Evolutionary conservation across 352 stramenopile species (phyloP).

Genomic region (Phytophthora quininea): DNA sequence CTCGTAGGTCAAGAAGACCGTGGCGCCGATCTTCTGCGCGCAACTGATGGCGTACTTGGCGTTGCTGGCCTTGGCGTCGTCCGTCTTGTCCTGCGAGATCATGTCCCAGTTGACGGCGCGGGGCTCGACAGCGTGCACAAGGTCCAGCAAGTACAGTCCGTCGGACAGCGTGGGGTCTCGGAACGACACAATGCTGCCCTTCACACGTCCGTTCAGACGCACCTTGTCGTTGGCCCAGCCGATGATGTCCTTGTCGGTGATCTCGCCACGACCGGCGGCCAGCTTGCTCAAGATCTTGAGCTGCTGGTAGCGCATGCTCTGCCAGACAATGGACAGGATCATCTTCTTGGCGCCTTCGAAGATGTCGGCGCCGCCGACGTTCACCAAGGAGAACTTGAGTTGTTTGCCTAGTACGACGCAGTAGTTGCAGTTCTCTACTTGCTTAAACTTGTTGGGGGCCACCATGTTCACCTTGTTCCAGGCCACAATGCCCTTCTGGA

Average conservation of each 20-base stretch:
- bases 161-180: slow-evolving; percentile 80
- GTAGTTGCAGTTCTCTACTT: slow-evolving; percentile 92
- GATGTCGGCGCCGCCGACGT: slow-evolving; percentile 92
- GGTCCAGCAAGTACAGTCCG: slow-evolving; percentile 85
- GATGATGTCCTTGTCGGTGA: slow-evolving; percentile 87
- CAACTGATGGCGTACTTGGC: slow-evolving; percentile 94
- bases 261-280: slow-evolving; percentile 48
- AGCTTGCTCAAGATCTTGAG: slow-evolving; percentile 83
- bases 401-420: slow-evolving; percentile 89
- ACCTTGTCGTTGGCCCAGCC: slow-evolving; percentile 88
- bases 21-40: slow-evolving; percentile 92
- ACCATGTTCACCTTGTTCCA: slow-evolving; percentile 91
- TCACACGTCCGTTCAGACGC: slow-evolving; percentile 67
- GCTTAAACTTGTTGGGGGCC: slow-evolving; percentile 91
- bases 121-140: slow-evolving; percentile 86
- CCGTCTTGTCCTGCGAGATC: slow-evolving; percentile 55
- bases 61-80: slow-evolving; percentile 91
- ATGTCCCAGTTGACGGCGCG: slow-evolving; percentile 93
- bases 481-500: slow-evolving; percentile 87
- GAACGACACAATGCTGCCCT: slow-evolving; percentile 85
- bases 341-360: slow-evolving; percentile 93
- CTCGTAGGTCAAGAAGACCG: slow-evolving; percentile 93
- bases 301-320: slow-evolving; percentile 93
- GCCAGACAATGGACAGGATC: slow-evolving; percentile 94
- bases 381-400: slow-evolving; percentile 90